phyloP scores from a whole-genome alignment of 805 yeast genomes.

The Lipomyces sp. region DNA sequence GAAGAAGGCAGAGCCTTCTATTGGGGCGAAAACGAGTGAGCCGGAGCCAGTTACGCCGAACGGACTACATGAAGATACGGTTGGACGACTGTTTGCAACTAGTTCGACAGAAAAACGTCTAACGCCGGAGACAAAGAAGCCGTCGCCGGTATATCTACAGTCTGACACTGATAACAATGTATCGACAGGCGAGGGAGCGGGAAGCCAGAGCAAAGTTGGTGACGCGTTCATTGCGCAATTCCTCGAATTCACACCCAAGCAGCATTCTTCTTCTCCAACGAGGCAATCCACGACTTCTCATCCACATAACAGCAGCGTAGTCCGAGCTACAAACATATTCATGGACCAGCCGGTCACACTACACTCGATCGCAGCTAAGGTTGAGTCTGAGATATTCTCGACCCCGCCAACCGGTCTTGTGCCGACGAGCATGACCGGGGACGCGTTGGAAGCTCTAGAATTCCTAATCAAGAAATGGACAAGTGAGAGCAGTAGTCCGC shows the following conservation, averaged over 20 bases:
- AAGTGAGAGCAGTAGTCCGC: not conserved
- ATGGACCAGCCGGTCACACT: conserved; percentile 19
- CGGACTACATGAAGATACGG: not conserved
- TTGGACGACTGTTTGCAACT: not conserved
- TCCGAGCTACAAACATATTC: conserved; percentile 8
- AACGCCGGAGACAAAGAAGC: not conserved
- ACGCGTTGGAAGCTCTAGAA: conserved; percentile 28
- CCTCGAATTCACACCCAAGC: not conserved
- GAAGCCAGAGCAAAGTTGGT: not conserved
- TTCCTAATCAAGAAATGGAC: not conserved
- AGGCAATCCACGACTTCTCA: not conserved
- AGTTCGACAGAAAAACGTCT: not conserved
- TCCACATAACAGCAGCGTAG: not conserved
- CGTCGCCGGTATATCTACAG: not conserved
- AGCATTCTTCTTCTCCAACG: not conserved
- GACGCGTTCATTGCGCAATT: not conserved
- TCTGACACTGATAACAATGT: not conserved
- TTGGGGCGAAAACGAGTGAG: not conserved
- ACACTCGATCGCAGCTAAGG: conserved; percentile 9
- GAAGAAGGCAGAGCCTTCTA: not conserved
- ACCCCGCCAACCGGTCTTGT: conserved; percentile 7
- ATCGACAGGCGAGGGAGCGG: not conserved
- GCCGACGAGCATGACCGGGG: conserved; percentile 14
- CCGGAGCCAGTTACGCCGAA: not conserved
- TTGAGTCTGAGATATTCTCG: conserved; percentile 16